Evolutionary conservation across 148 eudicot genomes (phyloP).

Genomic region (Euryodendron excelsum): DNA sequence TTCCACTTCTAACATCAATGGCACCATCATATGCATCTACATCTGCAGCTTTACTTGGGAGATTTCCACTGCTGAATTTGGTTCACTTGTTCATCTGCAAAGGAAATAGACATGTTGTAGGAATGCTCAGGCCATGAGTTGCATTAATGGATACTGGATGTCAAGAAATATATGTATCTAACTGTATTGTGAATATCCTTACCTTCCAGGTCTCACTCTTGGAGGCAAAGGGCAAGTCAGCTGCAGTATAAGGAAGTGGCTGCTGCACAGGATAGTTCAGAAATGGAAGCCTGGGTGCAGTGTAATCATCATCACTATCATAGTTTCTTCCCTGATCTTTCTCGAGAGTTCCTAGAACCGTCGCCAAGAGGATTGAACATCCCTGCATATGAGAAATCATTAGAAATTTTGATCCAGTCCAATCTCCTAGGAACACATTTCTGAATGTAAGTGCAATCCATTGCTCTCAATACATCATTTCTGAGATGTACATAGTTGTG

Average conservation of each 20-base stretch:
- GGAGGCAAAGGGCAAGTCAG: slow-evolving; percentile 14
- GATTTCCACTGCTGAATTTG: neutral
- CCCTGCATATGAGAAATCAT: slow-evolving; percentile 29
- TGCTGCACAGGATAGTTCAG: neutral
- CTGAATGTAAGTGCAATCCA: neutral
- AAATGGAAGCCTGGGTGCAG: slow-evolving; percentile 11
- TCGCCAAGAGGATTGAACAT: slow-evolving; percentile 36
- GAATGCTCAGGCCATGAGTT: neutral
- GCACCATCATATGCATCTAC: neutral
- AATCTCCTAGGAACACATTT: neutral
- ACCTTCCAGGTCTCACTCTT: slow-evolving; percentile 9
- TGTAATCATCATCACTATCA: slow-evolving; percentile 13
- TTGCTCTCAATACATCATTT: too few relatives aligned
- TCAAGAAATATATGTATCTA: neutral
- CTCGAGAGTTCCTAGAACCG: slow-evolving; percentile 26
- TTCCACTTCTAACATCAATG: neutral
- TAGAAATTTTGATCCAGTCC: neutral
- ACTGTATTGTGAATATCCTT: neutral
- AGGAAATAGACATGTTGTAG: neutral
- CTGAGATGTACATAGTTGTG: too few relatives aligned
- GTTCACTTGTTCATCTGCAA: slow-evolving; percentile 8
- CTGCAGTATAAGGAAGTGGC: slow-evolving; percentile 13
- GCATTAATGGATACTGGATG: neutral
- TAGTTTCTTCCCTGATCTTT: neutral
- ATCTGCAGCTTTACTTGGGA: neutral